Evolutionary conservation across 768 basidiomycete species (phyloP), one percentile per base, ranked within the genome.

Genomic region (Lactarius sanguifluus): DNA sequence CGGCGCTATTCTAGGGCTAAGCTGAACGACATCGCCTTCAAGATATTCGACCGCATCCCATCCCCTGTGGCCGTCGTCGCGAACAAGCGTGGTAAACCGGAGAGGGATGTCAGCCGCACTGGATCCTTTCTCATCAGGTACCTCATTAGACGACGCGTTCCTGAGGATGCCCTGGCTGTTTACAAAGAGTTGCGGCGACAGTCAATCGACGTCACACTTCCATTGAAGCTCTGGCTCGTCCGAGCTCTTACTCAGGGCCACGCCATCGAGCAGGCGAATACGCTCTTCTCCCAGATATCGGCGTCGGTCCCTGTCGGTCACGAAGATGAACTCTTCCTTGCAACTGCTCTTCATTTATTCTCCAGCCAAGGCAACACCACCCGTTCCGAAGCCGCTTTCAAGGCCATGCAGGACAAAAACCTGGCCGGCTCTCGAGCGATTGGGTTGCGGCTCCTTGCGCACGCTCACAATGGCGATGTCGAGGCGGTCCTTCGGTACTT

Each of bases 381-480:
- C 30, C 76, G 76, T 7, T 80, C 85, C 1, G 76, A 86, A 61
- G 70, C 75, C 25, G 81, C 78, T 69, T 88, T 80, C 70, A 64
- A 75, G 47, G 69, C 67, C 12, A 74, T 87, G 55, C 50, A 70
- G 12, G 72, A 74, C 13, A 72, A 71, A 23, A 70, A 74, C 4
- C 73, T 75, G 73, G 73, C 71, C 43, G 66, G 69, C 0, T 30
- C 68, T 2, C 68, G 69, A 18, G 79, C 81, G 57, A 76, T 77
- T 50, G 77, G 79, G n/a, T 77, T 81, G 76, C 72, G 86, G 32
- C 77, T 93, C 73, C 83, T 85, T 66, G 80, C 83, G 0, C 80
- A 86, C 72, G 87, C 87, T 5, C 76, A 80, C 36, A 72, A 77
- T 13, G 83, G 83, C 16, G 75, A 77, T 45, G 74, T 75, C 1